These are phyloP conservation scores for Byssoonygena ceratinophila DNA, from an alignment of 2,329 filamentous ascomycete genomes.

Conservation along the genomic window DNA sequence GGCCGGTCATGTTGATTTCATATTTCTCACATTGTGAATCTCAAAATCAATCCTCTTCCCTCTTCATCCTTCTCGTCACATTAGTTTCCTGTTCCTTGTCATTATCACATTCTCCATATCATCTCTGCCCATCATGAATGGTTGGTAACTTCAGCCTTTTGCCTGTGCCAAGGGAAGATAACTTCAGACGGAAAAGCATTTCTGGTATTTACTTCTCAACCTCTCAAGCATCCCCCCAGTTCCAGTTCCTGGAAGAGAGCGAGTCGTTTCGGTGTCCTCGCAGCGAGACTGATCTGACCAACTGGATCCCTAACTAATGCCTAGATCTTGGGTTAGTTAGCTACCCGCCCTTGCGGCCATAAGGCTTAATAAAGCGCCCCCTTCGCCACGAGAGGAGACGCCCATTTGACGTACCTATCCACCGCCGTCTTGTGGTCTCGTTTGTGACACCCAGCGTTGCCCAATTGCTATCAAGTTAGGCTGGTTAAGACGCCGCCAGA, in stretches of 20 bases:
- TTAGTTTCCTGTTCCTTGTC: neutral
- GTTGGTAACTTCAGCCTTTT: neutral
- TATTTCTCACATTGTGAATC: neutral
- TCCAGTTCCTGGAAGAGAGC: neutral
- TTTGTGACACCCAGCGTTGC: neutral
- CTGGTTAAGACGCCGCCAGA: neutral
- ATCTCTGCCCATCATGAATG: neutral
- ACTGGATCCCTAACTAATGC: neutral
- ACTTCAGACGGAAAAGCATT: neutral
- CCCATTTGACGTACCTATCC: neutral
- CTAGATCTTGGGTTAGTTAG: neutral
- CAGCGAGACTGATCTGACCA: neutral
- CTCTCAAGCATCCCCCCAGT: too few species aligned
- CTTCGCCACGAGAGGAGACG: neutral
- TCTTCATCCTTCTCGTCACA: neutral
- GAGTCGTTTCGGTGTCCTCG: too few species aligned
- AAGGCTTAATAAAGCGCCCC: neutral
- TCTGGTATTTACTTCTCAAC: neutral
- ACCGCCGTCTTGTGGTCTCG: neutral
- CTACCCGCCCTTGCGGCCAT: neutral
- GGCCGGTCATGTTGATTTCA: too few species aligned
- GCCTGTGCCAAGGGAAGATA: neutral
- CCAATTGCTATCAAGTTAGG: too few species aligned
- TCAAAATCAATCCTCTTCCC: too few species aligned
- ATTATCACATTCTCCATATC: neutral